Percentiles rank a stretch among this genome's conserved stretches.
These are phyloP conservation scores for Oenanthe sinensis DNA, from an alignment of 129 eudicot species.

Conservation along the genomic window DNA sequence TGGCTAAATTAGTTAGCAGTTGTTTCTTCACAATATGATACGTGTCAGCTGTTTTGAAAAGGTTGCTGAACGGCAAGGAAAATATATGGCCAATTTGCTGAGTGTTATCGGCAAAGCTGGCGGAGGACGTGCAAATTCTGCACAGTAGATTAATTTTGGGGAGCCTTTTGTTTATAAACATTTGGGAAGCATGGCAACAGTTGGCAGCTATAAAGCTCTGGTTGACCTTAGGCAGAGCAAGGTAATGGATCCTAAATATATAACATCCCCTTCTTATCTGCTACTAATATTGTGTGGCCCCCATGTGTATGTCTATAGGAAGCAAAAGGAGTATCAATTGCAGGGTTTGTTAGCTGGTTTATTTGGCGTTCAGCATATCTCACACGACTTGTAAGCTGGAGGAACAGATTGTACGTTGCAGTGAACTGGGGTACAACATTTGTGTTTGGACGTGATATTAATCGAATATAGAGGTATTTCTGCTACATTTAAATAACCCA, in stretches of 20 bases:
- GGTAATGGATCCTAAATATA: slow-evolving; percentile 26
- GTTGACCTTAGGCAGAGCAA: slow-evolving; percentile 97
- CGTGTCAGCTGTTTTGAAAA: slow-evolving; percentile 12
- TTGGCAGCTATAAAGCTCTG: slow-evolving; percentile 93
- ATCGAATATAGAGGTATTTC: slow-evolving; percentile 48
- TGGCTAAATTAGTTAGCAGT: neutral
- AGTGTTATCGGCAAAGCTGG: slow-evolving; percentile 68
- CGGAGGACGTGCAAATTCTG: slow-evolving; percentile 61
- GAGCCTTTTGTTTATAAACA: slow-evolving; percentile 68
- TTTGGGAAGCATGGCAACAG: slow-evolving; percentile 93
- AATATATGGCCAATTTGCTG: slow-evolving; percentile 56
- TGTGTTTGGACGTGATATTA: slow-evolving; percentile 90
- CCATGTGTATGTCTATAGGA: slow-evolving; percentile 31
- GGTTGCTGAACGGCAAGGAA: slow-evolving; percentile 98
- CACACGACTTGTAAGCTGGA: slow-evolving; percentile 96
- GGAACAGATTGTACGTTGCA: slow-evolving; percentile 86
- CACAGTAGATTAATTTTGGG: slow-evolving; percentile 47
- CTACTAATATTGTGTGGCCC: neutral
- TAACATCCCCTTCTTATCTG: neutral
- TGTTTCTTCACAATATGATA: neutral
- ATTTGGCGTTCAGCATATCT: slow-evolving; percentile 98
- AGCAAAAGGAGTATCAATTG: slow-evolving; percentile 75
- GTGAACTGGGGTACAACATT: slow-evolving; percentile 84
- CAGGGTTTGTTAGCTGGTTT: slow-evolving; percentile 84
- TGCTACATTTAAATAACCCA: neutral